Evolutionary conservation across 352 stramenopile genomes (phyloP).

Genomic region (Globisporangium rhizosaccharum): DNA sequence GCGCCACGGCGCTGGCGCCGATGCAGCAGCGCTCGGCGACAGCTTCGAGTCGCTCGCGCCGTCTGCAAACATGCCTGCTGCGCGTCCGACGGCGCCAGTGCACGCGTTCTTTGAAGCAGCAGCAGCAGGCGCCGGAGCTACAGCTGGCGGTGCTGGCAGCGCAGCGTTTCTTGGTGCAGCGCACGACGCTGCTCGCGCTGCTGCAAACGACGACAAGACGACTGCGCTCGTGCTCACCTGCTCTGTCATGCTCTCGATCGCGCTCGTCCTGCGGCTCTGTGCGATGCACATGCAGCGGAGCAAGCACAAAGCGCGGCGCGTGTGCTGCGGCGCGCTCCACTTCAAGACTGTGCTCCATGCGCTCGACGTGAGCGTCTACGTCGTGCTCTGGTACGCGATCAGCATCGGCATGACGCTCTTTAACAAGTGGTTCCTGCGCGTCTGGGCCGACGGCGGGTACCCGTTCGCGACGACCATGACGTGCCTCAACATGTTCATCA

Average conservation of each 20-base stretch:
- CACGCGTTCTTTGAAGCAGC: not conserved
- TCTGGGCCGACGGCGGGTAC: conserved; percentile 64
- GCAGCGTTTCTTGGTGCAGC: not conserved
- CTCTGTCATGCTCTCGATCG: conserved; percentile 55
- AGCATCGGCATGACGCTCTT: conserved; percentile 85
- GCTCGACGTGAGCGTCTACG: conserved; percentile 63
- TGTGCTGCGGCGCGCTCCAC: conserved; percentile 16
- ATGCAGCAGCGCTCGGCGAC: no score
- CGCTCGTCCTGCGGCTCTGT: conserved; percentile 33
- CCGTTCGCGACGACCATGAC: conserved; percentile 78
- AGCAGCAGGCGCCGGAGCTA: no score
- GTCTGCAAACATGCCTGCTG: conserved; percentile 3
- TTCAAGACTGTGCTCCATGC: conserved; percentile 33
- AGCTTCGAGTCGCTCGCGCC: no score
- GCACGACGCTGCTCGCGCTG: not conserved
- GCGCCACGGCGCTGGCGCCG: no score
- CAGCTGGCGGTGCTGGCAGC: no score
- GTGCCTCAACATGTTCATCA: conserved; percentile 77
- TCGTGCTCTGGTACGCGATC: conserved; percentile 79
- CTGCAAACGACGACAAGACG: conserved; percentile 29
- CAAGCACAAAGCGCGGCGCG: not conserved
- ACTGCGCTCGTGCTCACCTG: conserved; percentile 45
- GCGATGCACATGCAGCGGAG: no score
- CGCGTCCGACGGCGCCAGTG: conserved; percentile 1
- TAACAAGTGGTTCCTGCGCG: conserved; percentile 79